Conservation (phyloP, 75 land plant genomes). For the Adiantum capillusveneris region DNA sequence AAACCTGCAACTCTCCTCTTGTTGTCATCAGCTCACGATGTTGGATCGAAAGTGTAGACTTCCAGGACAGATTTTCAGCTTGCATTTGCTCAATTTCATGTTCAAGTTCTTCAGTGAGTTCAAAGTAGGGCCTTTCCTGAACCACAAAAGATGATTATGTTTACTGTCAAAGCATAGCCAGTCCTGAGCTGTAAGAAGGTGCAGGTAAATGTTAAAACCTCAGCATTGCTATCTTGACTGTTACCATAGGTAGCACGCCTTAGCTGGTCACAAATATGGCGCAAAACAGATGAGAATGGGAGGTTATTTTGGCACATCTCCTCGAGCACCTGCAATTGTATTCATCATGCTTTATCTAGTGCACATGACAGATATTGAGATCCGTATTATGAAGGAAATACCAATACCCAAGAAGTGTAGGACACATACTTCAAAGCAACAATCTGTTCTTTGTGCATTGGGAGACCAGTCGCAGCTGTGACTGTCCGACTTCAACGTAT, state of each 20-base stretch:
- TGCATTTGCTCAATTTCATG: neutral
- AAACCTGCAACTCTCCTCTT: neutral
- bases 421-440: too few relatives aligned
- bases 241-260: neutral
- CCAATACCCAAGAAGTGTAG: too few relatives aligned
- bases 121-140: conserved; percentile 1
- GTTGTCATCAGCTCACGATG: neutral
- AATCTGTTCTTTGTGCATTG: too few relatives aligned
- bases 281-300: neutral
- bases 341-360: too few relatives aligned
- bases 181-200: neutral
- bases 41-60: neutral
- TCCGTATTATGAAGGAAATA: too few relatives aligned
- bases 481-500: too few relatives aligned
- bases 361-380: too few relatives aligned
- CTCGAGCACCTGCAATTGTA: neutral
- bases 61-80: conserved; percentile 1
- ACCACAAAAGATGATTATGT: neutral
- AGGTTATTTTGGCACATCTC: conserved; percentile 6
- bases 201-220: neutral
- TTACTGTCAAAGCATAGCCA: neutral
- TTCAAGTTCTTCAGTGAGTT: neutral
- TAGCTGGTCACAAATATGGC: neutral
- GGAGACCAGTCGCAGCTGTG: too few relatives aligned
- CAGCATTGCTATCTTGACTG: neutral